Base-by-base conservation (phyloP, 78 protist genomes). In the Polysphondylium violaceum region DNA sequence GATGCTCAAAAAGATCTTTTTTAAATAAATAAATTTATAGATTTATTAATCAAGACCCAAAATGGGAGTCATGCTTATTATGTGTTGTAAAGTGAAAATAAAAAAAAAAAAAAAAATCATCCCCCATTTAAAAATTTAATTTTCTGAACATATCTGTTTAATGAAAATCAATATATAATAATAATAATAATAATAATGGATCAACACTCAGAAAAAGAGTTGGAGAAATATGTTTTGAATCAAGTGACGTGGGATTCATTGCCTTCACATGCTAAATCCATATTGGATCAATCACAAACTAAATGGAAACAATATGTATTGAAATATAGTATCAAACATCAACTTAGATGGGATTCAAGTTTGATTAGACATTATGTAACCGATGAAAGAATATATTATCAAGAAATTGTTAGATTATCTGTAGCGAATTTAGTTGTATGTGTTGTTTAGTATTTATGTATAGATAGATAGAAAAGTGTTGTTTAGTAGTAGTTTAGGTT, bases 301-400 rank as follows among this genome's bases (percentile, higher is more conserved):
- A 76, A 79, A 36, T 90, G 88, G 78, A 79, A 79, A 59, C 88
- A 68, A 65, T 90, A 61, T 40, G 78, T 69, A 19, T 64, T 86
- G 21, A 76, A 65, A 51, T 93, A 43, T 51, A 74, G 92, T 43
- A 47, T 93, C 16, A 83, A 87, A 60, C 95, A 76, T 75, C 95
- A 93, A 53, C 64, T 93, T 5, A 58, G 91, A 68, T 93, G 95
- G 95, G 88, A 78, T 25, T 87, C 88, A 36, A 93, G 21, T 38
- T 41, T 93, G 33, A 74, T 76, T 61, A 72, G 86, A 31, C 17
- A 55, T 14, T 75, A 59, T 59, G 75, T 85, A n/a, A 29, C 35
- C 0, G 87, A 92, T 58, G 95, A 93, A 75, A 41, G 87, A 41
- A 6, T 89, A 31, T 93, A 93, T 44, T 93, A 93, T 53, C 86